Conservation (phyloP, 441 rosid species). For the Erodium moschatum region DNA sequence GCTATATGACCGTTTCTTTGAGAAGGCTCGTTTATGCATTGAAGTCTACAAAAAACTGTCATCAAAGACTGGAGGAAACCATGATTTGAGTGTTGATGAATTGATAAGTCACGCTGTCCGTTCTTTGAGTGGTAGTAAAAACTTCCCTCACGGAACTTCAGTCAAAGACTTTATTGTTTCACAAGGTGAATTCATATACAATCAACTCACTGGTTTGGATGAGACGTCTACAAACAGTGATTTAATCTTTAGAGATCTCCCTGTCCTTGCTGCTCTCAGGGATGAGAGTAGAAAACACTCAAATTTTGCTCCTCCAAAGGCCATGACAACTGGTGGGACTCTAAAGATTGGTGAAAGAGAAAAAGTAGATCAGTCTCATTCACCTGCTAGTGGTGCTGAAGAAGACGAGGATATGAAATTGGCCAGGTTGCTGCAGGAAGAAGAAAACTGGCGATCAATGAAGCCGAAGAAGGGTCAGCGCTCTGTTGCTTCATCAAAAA, state of each 20-base stretch:
- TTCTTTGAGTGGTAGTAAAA: conserved; percentile 51
- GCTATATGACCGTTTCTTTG: conserved; percentile 42
- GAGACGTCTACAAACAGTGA: conserved; percentile 48
- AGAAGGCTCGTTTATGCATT: conserved; percentile 53
- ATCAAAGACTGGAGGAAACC: conserved; percentile 56
- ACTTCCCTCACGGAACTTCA: conserved; percentile 42
- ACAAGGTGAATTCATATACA: conserved; percentile 70
- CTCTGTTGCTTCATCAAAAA: conserved; percentile 37
- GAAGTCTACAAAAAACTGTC: conserved; percentile 66
- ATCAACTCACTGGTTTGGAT: conserved; percentile 68
- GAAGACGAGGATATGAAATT: conserved; percentile 48
- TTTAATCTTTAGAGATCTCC: conserved; percentile 38
- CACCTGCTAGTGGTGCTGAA: conserved; percentile 25
- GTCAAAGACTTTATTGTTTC: conserved; percentile 54
- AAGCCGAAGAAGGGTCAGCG: conserved; percentile 37
- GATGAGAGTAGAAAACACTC: conserved; percentile 38
- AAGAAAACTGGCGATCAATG: conserved; percentile 50
- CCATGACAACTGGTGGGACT: conserved; percentile 28
- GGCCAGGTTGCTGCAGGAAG: conserved; percentile 55
- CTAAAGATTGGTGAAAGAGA: conserved; percentile 28
- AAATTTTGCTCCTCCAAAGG: conserved; percentile 22
- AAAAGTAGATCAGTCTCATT: conserved; percentile 16
- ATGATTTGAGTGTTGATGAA: conserved; percentile 60
- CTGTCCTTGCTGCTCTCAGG: conserved; percentile 48
- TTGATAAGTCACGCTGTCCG: conserved; percentile 63